Base-by-base conservation (phyloP, 2,329 filamentous ascomycete genomes). In the Fonsecaea pedrosoi region DNA sequence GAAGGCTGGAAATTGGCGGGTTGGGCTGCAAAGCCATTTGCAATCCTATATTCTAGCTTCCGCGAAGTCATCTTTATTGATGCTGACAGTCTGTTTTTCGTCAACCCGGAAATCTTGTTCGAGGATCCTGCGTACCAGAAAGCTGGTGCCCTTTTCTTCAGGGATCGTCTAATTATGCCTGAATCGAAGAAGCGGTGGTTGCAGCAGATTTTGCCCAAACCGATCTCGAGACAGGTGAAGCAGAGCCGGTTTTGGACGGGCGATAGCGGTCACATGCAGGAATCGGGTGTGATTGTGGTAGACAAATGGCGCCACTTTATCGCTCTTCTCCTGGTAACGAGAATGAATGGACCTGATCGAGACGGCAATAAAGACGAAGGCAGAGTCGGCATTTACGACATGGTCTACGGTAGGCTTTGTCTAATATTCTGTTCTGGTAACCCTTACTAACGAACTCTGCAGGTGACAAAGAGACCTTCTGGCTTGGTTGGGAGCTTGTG, bases 401-500 rank as follows among this genome's bases (percentile, higher is more conserved):
- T 83, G 78, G 77, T 82, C 38, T 82, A 81, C 62, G 81, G 77
- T 80, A 70, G 69, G 76, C 73, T 42, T 15, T 25, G 32, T 40
- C 62, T 21, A 9, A 32, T 54, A 18, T 7, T 8, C 30, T 13
- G 5, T 10, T 21, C 10, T 50, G 25, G n/a, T 13, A 58, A 7
- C 38, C 42, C 55, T 56, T 38, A 1, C 59, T 62, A 35, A 55
- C 60, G 25, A 54, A 60, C 21, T 34, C 54, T 25, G 25, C 69
- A 80, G 80, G 81, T 54, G 81, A 83, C 72, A 83, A 83, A 68
- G 82, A 83, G 67, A 83, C 81, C 1, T 83, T 82, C 75, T 83
- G 82, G 82, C 76, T 83, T 3, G 79, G 80, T n/a, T 83, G 80
- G 76, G 78, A 82, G 64, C 77, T 83, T 13, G 79, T 77, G 18